These are phyloP conservation scores for Henckelia pumila DNA, from an alignment of 257 asterid species.

Conservation along the genomic window DNA sequence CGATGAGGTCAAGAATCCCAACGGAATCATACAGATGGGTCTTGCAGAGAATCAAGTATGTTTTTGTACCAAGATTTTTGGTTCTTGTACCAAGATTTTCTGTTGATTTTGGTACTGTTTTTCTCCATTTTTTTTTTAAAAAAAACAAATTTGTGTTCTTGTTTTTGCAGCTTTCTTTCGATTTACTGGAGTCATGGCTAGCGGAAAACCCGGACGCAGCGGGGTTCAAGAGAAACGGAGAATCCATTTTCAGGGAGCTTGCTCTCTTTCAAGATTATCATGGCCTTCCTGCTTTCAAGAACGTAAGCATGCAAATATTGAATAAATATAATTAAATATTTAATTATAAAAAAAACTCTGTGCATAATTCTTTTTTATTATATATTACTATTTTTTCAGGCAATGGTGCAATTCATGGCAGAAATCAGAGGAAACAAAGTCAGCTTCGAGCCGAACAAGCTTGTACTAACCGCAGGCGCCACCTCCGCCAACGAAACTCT, in stretches of 20 bases:
- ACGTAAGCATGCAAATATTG: constrained; percentile 31
- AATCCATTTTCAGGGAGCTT: constrained; percentile 57
- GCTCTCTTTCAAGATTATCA: constrained; percentile 74
- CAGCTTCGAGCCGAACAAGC: constrained; percentile 47
- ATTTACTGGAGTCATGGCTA: constrained; percentile 55
- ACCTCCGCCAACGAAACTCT: constrained; percentile 78
- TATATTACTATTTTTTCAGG: constrained; percentile 36
- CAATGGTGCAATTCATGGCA: constrained; percentile 59
- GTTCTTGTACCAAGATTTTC: neutral
- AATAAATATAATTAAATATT: neutral
- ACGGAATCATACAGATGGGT: constrained; percentile 63
- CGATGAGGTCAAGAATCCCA: constrained; percentile 39
- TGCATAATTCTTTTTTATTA: neutral
- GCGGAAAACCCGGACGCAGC: constrained; percentile 53
- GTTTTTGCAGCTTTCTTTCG: constrained; percentile 48
- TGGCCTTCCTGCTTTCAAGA: constrained; percentile 57
- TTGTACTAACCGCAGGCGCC: constrained; percentile 81
- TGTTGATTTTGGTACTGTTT: no score
- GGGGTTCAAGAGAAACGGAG: constrained; percentile 46
- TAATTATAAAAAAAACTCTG: neutral
- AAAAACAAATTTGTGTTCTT: neutral
- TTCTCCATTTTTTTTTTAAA: neutral
- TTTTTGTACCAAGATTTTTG: neutral
- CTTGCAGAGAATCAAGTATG: constrained; percentile 61
- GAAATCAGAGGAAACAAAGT: constrained; percentile 73